These are phyloP conservation scores for Coemansia sp. DNA, from an alignment of 192 early-diverging fungal genomes.

Conservation along the genomic window DNA sequence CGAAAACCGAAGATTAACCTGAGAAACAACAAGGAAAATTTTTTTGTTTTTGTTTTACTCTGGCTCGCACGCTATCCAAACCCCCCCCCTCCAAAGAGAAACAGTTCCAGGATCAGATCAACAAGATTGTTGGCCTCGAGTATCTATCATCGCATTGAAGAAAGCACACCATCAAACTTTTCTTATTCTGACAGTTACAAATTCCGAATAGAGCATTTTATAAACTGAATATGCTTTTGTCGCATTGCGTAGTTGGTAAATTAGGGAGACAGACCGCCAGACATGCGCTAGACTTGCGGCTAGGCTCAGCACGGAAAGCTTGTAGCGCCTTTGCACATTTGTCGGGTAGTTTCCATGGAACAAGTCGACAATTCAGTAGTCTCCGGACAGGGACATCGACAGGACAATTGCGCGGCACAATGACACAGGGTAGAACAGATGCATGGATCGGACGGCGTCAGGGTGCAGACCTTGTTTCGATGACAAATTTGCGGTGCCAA, in stretches of 20 bases:
- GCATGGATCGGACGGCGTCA: not conserved
- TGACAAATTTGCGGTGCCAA: slow-evolving; percentile 19
- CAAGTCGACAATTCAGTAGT: not conserved
- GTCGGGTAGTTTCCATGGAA: not conserved
- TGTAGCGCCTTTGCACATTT: not conserved
- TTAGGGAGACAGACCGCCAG: not conserved
- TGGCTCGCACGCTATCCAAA: not conserved
- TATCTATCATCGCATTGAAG: not conserved
- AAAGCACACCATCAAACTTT: not conserved
- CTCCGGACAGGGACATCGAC: not conserved
- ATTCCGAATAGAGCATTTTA: not conserved
- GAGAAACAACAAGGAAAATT: not conserved
- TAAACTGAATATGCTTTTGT: slow-evolving; percentile 9
- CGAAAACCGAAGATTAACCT: slow-evolving; percentile 1
- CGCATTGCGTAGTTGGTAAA: not conserved
- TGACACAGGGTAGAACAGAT: not conserved
- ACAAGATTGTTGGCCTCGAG: not conserved
- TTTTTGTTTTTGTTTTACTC: slow-evolving; percentile 13
- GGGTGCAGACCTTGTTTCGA: not conserved
- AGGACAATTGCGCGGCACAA: not conserved
- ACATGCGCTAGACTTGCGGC: not conserved
- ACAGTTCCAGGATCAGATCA: not conserved
- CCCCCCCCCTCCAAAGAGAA: too few species aligned
- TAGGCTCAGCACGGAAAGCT: not conserved
- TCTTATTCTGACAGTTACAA: not conserved